These are phyloP conservation scores for Antarctomyces pellizariae DNA, from an alignment of 495 filamentous ascomycete species.

Conservation along the genomic window DNA sequence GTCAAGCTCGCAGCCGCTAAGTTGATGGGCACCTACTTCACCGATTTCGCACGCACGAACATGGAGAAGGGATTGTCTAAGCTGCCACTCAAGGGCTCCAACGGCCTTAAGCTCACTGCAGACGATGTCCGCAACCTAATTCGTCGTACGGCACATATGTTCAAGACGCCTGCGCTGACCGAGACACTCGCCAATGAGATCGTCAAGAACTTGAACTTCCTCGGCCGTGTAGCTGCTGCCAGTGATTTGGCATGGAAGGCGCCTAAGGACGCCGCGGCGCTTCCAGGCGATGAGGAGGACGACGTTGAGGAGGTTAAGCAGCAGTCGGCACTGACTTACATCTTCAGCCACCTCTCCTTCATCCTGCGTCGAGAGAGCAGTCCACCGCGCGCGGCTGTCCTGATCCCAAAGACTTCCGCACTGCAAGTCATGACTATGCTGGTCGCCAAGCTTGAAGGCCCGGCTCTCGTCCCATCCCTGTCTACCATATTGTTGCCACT, in stretches of 20 bases:
- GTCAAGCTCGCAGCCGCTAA: slow-evolving; percentile 56
- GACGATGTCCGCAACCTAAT: slow-evolving; percentile 43
- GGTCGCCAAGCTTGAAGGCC: slow-evolving; percentile 29
- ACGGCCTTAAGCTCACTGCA: slow-evolving; percentile 40
- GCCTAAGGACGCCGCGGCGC: slow-evolving; percentile 21
- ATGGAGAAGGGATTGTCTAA: slow-evolving; percentile 22
- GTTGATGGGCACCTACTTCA: slow-evolving; percentile 53
- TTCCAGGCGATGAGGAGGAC: slow-evolving; percentile 18
- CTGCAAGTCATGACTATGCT: slow-evolving; percentile 43
- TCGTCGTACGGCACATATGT: slow-evolving; percentile 34
- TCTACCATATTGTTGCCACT: slow-evolving; percentile 52
- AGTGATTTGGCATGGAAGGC: slow-evolving; percentile 31
- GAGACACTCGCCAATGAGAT: slow-evolving; percentile 48
- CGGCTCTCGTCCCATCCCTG: slow-evolving; percentile 33
- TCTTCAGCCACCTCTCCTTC: slow-evolving; percentile 50
- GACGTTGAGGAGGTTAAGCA: slow-evolving; percentile 14
- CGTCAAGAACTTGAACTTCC: slow-evolving; percentile 55
- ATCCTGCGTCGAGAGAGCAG: slow-evolving; percentile 57
- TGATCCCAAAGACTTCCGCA: slow-evolving; percentile 51
- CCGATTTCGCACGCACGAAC: slow-evolving; percentile 47
- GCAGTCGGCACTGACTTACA: slow-evolving; percentile 36
- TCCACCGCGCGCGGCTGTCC: slow-evolving; percentile 30
- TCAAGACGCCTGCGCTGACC: slow-evolving; percentile 38
- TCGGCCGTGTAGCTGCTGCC: slow-evolving; percentile 41
- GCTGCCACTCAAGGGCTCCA: slow-evolving; percentile 42